These are phyloP conservation scores for Panaeolus papilionaceus DNA, from an alignment of 768 basidiomycete genomes.

Conservation along the genomic window DNA sequence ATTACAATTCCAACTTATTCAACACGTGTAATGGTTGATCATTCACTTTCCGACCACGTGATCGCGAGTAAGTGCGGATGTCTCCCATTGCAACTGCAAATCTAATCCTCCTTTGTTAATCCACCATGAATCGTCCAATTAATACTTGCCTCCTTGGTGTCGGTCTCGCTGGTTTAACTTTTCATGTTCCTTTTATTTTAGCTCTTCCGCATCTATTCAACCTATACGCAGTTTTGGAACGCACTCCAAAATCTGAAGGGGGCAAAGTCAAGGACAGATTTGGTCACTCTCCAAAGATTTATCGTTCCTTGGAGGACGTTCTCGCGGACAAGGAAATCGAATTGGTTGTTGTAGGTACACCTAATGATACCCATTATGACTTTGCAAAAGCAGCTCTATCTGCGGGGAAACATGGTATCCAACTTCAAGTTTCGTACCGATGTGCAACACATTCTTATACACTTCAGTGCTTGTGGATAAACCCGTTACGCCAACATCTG, in stretches of 20 bases:
- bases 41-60: slow-evolving; percentile 21
- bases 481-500: slow-evolving; percentile 67
- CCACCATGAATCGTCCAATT: slow-evolving; percentile 54
- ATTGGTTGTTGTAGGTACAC: slow-evolving; percentile 71
- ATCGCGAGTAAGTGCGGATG: slow-evolving; percentile 1
- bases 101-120: slow-evolving; percentile 5
- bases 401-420: slow-evolving; percentile 75
- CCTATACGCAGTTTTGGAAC: slow-evolving; percentile 77
- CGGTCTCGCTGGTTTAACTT: slow-evolving; percentile 77
- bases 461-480: slow-evolving; percentile 78
- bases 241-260: slow-evolving; percentile 64
- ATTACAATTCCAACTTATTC: slow-evolving; percentile 28
- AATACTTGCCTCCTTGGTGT: slow-evolving; percentile 77
- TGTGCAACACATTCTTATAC: neutral
- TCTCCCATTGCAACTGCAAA: neutral
- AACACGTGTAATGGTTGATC: slow-evolving; percentile 18
- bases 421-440: neutral
- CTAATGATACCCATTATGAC: slow-evolving; percentile 75
- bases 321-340: slow-evolving; percentile 70
- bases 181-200: slow-evolving; percentile 82
- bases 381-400: slow-evolving; percentile 69
- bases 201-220: slow-evolving; percentile 73
- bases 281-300: slow-evolving; percentile 61
- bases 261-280: slow-evolving; percentile 74
- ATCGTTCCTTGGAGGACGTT: slow-evolving; percentile 65